Percentiles rank a stretch among this genome's conserved stretches.
Evolutionary conservation across 257 asterid species (phyloP).

Genomic region (Solanum chilense): DNA sequence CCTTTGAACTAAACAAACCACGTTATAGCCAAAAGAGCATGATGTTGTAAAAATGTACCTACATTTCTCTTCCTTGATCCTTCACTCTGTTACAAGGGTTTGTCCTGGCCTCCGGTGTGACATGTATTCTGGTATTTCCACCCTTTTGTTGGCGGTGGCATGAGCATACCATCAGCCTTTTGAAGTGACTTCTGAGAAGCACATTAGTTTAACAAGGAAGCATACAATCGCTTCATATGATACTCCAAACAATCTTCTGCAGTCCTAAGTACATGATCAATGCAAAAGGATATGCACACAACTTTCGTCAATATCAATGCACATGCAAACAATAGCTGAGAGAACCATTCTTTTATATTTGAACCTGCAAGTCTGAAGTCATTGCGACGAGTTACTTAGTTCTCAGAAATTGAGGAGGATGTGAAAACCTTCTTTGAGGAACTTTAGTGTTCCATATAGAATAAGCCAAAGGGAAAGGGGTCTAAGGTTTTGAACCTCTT

Average conservation of each 20-base stretch:
- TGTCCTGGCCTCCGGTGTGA: background rate
- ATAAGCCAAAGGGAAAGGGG: background rate
- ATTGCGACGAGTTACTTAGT: background rate
- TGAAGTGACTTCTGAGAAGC: background rate
- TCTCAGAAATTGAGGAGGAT: background rate
- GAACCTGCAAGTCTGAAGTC: background rate
- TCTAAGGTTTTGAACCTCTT: background rate
- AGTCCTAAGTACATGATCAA: background rate
- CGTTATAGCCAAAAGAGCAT: background rate
- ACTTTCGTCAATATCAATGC: background rate
- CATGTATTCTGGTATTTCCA: background rate
- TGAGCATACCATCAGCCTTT: background rate
- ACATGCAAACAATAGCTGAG: background rate
- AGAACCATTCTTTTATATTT: background rate
- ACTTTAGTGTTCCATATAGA: background rate
- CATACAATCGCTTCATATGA: background rate
- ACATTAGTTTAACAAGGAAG: background rate
- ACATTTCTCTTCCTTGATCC: background rate
- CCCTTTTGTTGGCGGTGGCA: background rate
- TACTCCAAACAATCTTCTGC: background rate
- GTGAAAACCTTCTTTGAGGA: background rate
- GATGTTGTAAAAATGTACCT: background rate
- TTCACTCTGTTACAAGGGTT: background rate
- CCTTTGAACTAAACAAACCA: background rate
- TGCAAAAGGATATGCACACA: background rate